Evolutionary conservation across 1,284 basidiomycete genomes (phyloP).

Genomic region (Naganishia liquefaciens): DNA sequence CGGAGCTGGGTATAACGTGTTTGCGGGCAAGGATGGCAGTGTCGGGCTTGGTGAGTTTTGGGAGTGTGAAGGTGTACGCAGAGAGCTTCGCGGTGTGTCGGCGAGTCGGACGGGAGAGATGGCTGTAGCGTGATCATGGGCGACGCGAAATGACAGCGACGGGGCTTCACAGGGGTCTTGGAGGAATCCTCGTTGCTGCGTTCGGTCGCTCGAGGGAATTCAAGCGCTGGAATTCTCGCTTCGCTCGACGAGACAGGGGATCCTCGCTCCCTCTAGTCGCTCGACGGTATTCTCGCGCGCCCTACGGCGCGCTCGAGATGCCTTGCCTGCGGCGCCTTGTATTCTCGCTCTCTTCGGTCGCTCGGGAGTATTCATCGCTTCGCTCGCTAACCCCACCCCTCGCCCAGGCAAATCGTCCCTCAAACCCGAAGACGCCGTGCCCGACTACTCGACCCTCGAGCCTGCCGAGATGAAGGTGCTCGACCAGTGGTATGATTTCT

Average conservation of each 20-base stretch:
- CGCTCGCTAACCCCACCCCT: not conserved
- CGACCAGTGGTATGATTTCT: slow-evolving; percentile 86
- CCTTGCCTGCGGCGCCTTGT: too few species aligned
- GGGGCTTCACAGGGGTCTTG: too few species aligned
- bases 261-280: too few species aligned
- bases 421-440: slow-evolving; percentile 80
- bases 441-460: slow-evolving; percentile 78
- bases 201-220: not conserved
- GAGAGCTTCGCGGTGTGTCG: not conserved
- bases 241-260: not conserved
- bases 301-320: too few species aligned
- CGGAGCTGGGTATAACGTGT: slow-evolving; percentile 56
- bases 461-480: slow-evolving; percentile 78
- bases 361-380: too few species aligned
- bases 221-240: too few species aligned
- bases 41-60: slow-evolving; percentile 68
- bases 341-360: too few species aligned
- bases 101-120: not conserved
- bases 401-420: slow-evolving; percentile 69
- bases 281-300: too few species aligned
- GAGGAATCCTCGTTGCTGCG: not conserved
- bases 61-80: not conserved
- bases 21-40: slow-evolving; percentile 86
- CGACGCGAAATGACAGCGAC: too few species aligned
- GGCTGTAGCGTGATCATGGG: too few species aligned